Conservation (phyloP, 2,329 filamentous ascomycete species). For the Penicillium occitanis region DNA sequence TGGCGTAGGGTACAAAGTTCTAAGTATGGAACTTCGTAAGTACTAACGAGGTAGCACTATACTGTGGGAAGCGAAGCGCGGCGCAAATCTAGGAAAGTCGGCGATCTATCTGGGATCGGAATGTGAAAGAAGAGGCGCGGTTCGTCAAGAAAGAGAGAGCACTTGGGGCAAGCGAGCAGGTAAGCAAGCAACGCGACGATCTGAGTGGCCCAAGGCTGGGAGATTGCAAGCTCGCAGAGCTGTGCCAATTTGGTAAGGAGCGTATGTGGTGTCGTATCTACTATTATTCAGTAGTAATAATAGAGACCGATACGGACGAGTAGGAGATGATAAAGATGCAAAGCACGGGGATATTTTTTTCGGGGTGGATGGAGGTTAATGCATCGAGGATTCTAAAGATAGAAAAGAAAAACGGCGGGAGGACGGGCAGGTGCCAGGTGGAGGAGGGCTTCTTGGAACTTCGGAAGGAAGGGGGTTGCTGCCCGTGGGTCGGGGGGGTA, state of each 20-base stretch:
- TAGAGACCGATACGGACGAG: slow-evolving; percentile 11
- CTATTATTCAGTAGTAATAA: neutral
- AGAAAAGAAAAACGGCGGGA: slow-evolving; percentile 25
- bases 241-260: slow-evolving; percentile 6
- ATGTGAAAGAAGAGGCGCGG: neutral
- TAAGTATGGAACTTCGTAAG: neutral
- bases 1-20: neutral
- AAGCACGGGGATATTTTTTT: slow-evolving; percentile 17
- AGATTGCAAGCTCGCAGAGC: slow-evolving; percentile 18
- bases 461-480: slow-evolving; percentile 7
- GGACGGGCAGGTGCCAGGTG: slow-evolving; percentile 9
- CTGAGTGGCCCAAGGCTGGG: slow-evolving; percentile 10
- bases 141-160: slow-evolving; percentile 5
- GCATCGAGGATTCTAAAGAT: slow-evolving; percentile 36
- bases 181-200: slow-evolving; percentile 8
- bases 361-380: slow-evolving; percentile 20
- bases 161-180: slow-evolving; percentile 12
- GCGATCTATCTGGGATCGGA: slow-evolving; percentile 11
- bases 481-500: neutral
- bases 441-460: slow-evolving; percentile 18
- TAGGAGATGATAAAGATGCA: slow-evolving; percentile 23
- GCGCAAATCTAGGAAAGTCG: slow-evolving; percentile 6
- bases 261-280: neutral
- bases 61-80: slow-evolving; percentile 5
- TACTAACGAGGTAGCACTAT: neutral